Base-by-base conservation (phyloP, 2,329 filamentous ascomycete genomes). In the Trichophyton mentagrophytes region DNA sequence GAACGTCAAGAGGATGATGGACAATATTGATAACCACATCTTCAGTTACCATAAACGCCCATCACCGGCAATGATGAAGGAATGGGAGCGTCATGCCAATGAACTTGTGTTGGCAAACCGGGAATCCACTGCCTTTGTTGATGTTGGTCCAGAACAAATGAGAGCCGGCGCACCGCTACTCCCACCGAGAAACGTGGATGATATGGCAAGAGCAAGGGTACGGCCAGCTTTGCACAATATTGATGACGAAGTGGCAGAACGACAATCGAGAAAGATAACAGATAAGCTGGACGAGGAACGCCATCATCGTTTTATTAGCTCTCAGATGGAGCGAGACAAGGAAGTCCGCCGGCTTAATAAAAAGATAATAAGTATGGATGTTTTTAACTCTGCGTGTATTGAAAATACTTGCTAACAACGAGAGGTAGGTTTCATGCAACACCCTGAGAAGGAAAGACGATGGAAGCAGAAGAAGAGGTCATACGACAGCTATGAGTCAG, bases 11-110 rank as follows among this genome's bases (percentile, higher is more conserved):
- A 83, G 84, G 30, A 83, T 82, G 57, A 80, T 95, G 67, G 82
- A 86, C 63, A 81, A 79, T 46, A 89, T 95, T 77, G 90, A 95
- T 63, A 82, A 91, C 69, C 85, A 84, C 67, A 83, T 93, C 17
- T 88, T 84, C 13, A 30, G 44, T 4, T 58, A 60, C 3, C n/a
- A 7, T 17, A 17, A 27, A 9, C 57, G 62, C 38, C 62, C 62
- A 7, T 62, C 62, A 17, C 58, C 60, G 3, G 62, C 58, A 3
- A 61, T 62, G 20, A 58, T 62, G 57, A 59, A 49, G 49, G 63
- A 60, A 33, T 62, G 61, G 58, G 61, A 64, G 42, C 49, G 57
- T 11, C 61, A 60, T 27, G 30, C 47, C 15, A 61, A 61, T n/a
- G 60, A 62, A 42, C 61, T 59, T n/a, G 47, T 22, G 2, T 51